Percentiles rank a stretch among this genome's conserved stretches.
phyloP scores from a whole-genome alignment of 306 rosid species.

The Carpinus viminea region DNA sequence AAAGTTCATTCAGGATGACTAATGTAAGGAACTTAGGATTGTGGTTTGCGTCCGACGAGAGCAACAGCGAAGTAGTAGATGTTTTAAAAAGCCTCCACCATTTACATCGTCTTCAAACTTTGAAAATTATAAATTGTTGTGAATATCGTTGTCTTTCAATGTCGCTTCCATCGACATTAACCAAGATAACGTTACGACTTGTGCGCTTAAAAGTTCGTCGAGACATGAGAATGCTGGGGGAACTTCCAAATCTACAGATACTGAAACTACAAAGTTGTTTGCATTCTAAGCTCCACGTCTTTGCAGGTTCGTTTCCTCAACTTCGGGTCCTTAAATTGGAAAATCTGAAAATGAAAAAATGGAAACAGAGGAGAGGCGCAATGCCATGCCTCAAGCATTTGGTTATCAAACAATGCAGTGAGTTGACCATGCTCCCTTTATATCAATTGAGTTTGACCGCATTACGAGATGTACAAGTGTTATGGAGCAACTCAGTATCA shows the following conservation, averaged over 20 bases:
- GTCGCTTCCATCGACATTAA: no score
- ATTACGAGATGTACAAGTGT: not conserved
- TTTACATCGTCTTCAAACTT: not conserved
- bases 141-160: no score
- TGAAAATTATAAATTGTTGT: not conserved
- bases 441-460: not conserved
- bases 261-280: not conserved
- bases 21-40: not conserved
- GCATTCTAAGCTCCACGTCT: no score
- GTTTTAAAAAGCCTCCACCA: not conserved
- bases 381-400: conserved; percentile 1
- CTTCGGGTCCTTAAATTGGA: not conserved
- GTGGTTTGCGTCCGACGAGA: not conserved
- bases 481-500: not conserved
- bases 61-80: not conserved
- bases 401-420: not conserved
- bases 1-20: not conserved
- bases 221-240: not conserved
- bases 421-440: not conserved
- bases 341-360: not conserved
- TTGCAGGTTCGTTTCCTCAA: not conserved
- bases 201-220: not conserved
- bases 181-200: no score
- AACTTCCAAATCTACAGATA: not conserved
- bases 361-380: not conserved